Evolutionary conservation across 2,329 filamentous ascomycete genomes (phyloP).

Genomic region (Chaetomiaceae sp.): DNA sequence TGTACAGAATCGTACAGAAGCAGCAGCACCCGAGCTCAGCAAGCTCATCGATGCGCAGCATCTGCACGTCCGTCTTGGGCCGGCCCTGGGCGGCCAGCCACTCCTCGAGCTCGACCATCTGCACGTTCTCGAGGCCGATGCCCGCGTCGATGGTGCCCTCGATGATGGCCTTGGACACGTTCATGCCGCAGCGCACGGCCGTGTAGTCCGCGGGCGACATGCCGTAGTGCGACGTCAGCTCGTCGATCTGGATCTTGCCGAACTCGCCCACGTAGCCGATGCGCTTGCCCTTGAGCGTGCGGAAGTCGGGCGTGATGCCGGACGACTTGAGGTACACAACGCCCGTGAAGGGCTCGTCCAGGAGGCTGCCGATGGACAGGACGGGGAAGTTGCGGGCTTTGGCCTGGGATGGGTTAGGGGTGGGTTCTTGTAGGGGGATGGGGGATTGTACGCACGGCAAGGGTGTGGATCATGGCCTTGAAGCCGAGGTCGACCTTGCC

Average conservation of each 20-base stretch:
- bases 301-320: slow-evolving; percentile 72
- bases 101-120: slow-evolving; percentile 78
- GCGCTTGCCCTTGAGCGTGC: slow-evolving; percentile 67
- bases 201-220: slow-evolving; percentile 71
- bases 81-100: slow-evolving; percentile 64
- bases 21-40: slow-evolving; percentile 78
- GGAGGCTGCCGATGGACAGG: slow-evolving; percentile 66
- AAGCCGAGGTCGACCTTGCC: slow-evolving; percentile 74
- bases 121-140: slow-evolving; percentile 70
- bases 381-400: slow-evolving; percentile 73
- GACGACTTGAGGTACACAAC: slow-evolving; percentile 71
- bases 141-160: slow-evolving; percentile 69
- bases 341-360: slow-evolving; percentile 76
- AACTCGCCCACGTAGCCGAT: slow-evolving; percentile 80
- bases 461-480: slow-evolving; percentile 81
- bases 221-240: slow-evolving; percentile 72
- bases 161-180: slow-evolving; percentile 73
- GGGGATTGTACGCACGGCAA: slow-evolving; percentile 48
- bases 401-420: slow-evolving; percentile 43
- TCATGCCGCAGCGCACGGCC: slow-evolving; percentile 75
- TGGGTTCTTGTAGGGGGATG: not conserved
- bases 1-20: slow-evolving; percentile 79
- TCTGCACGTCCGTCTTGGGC: slow-evolving; percentile 64
- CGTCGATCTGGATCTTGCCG: slow-evolving; percentile 80
- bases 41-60: slow-evolving; percentile 77